Evolutionary conservation across 2,329 filamentous ascomycete genomes (phyloP).

Genomic region (Fusarium drepaniforme): DNA sequence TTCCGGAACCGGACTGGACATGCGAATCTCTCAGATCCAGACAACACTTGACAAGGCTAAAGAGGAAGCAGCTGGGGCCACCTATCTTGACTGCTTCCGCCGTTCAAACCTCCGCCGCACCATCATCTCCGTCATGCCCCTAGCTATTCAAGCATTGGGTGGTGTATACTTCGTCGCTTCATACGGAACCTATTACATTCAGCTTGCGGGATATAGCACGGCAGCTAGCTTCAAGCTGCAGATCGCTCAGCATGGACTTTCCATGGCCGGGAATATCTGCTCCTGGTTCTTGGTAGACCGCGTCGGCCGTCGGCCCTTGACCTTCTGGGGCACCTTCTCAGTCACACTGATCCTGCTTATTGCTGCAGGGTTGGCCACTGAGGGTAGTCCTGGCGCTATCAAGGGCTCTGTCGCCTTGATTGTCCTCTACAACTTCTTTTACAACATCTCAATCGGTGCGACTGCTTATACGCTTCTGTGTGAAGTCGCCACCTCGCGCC

Average conservation of each 20-base stretch:
- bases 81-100: background rate
- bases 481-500: background rate
- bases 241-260: background rate
- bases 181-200: background rate
- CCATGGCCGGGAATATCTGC: background rate
- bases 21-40: background rate
- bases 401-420: background rate
- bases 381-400: background rate
- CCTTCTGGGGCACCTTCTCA: background rate
- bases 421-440: background rate
- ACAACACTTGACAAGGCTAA: background rate
- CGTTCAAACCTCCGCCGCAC: background rate
- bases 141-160: background rate
- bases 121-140: background rate
- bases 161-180: background rate
- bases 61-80: background rate
- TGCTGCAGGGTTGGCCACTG: background rate
- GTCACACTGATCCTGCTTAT: background rate
- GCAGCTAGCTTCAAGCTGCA: background rate
- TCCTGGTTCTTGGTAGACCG: background rate
- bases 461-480: background rate
- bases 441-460: background rate
- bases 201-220: background rate
- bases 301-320: background rate
- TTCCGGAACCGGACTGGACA: background rate